Evolutionary conservation across 768 basidiomycete genomes (phyloP), one percentile per base, ranked within the genome.

Genomic region (Pleurotus djamor): DNA sequence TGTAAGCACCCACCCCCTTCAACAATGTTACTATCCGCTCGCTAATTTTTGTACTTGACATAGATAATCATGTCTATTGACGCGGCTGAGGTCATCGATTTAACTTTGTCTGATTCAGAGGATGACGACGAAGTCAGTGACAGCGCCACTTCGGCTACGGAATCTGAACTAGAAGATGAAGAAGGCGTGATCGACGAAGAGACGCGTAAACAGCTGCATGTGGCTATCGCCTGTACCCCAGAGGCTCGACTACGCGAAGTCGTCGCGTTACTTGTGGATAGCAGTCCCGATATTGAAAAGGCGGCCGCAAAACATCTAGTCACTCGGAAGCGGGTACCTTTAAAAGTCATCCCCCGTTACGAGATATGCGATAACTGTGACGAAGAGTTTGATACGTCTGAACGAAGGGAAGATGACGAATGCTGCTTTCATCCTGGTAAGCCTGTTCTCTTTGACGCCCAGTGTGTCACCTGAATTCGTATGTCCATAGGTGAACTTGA

Each of bases 371-470:
- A 59, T 5, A 78, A 79, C 60, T 85, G 84, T 61, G 68, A 73
- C 16, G 74, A 76, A 55, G 79, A 82, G 52, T 83, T 74, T 61
- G 82, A 84, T 60, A 68, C 72, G 45, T 72, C 73, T 10, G 67
- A 64, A 4, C 61, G 67, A 45, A 69, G 77, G 48, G 74, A 67
- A 16, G 71, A 75, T 4, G 72, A 69, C 3, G 80, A 80, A 59
- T 86, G 83, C 60, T 48, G 60, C 14, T 83, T 80, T 62, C 84
- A 85, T 71, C 76, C 80, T 45, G 83, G 84, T 83, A 57, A 52
- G 76, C 61, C 37, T 3, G 21, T 28, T 28, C 37, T 12, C n/a
- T 16, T 14, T n/a, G 49, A 8, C 28, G 33, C 17, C 5, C 36
- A 34, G 37, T 45, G 47, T 50, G 13, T 55, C 21, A 21, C 32